Conservation (phyloP, 2,329 filamentous ascomycete species). For the Trichophyton equinum region DNA sequence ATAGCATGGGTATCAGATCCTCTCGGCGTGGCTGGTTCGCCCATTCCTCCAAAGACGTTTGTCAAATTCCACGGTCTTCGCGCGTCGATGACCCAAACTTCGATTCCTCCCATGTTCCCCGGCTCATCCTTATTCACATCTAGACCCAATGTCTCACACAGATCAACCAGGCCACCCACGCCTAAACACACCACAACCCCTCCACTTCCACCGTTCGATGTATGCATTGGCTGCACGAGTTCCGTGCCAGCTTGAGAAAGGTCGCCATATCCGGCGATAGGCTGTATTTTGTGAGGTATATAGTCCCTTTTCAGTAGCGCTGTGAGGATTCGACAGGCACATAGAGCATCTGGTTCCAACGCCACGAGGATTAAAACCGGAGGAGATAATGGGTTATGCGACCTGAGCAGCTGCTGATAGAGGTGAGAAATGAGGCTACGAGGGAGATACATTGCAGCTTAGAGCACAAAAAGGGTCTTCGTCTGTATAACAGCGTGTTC, state of each 20-base stretch:
- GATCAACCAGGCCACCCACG: constrained; percentile 80
- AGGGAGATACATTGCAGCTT: constrained; percentile 73
- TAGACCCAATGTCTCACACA: constrained; percentile 67
- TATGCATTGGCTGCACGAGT: constrained; percentile 75
- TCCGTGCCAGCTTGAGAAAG: constrained; percentile 67
- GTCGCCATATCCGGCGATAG: constrained; percentile 83
- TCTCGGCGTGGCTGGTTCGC: constrained; percentile 22
- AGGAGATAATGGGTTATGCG: constrained; percentile 78
- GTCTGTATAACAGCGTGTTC: background rate
- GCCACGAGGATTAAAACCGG: constrained; percentile 85
- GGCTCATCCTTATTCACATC: constrained; percentile 54
- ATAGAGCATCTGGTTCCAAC: constrained; percentile 88
- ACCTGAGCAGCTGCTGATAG: constrained; percentile 76
- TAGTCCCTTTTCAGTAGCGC: constrained; percentile 93
- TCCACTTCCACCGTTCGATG: constrained; percentile 67
- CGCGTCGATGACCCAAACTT: constrained; percentile 89
- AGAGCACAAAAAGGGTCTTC: background rate
- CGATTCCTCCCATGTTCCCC: constrained; percentile 62
- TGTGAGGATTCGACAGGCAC: constrained; percentile 87
- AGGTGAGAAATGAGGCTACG: constrained; percentile 78
- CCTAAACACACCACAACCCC: constrained; percentile 87
- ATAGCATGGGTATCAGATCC: constrained; percentile 16
- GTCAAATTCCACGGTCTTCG: constrained; percentile 87
- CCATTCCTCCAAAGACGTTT: constrained; percentile 76
- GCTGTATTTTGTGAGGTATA: constrained; percentile 93